Conservation (phyloP, 768 basidiomycete genomes). For the Hysterangium stoloniferum region DNA sequence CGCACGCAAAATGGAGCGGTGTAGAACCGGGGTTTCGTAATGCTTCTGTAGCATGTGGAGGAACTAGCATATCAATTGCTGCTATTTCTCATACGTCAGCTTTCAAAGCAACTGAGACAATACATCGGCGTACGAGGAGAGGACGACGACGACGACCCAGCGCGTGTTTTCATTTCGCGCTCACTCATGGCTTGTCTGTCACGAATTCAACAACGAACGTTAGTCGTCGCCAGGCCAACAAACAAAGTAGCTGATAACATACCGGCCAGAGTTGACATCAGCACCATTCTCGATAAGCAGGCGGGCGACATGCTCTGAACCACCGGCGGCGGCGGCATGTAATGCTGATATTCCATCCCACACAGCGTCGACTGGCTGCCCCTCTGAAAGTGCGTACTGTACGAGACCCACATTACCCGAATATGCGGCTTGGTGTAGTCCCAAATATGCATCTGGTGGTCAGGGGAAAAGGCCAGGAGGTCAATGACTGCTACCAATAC, state of each 20-base stretch:
- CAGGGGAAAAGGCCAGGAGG: too few species aligned
- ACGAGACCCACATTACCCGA: constrained; percentile 86
- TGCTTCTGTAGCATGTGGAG: constrained; percentile 11
- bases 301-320: constrained; percentile 80
- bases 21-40: constrained; percentile 54
- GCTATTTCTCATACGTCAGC: constrained; percentile 1
- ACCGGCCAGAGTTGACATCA: constrained; percentile 64
- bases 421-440: constrained; percentile 36
- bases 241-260: background rate
- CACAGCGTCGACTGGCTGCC: constrained; percentile 94
- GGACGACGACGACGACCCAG: background rate
- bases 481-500: too few species aligned
- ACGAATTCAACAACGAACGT: background rate
- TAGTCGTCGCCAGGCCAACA: background rate
- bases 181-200: background rate
- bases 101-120: background rate
- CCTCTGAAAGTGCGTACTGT: constrained; percentile 85
- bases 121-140: background rate
- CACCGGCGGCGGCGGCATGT: constrained; percentile 90
- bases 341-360: constrained; percentile 95
- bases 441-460: constrained; percentile 25
- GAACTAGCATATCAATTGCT: background rate
- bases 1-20: constrained; percentile 94
- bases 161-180: constrained; percentile 3
- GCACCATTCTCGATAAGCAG: constrained; percentile 89